Conservation (phyloP, 2,329 filamentous ascomycete species). For the Dactylellina parvicollis region DNA sequence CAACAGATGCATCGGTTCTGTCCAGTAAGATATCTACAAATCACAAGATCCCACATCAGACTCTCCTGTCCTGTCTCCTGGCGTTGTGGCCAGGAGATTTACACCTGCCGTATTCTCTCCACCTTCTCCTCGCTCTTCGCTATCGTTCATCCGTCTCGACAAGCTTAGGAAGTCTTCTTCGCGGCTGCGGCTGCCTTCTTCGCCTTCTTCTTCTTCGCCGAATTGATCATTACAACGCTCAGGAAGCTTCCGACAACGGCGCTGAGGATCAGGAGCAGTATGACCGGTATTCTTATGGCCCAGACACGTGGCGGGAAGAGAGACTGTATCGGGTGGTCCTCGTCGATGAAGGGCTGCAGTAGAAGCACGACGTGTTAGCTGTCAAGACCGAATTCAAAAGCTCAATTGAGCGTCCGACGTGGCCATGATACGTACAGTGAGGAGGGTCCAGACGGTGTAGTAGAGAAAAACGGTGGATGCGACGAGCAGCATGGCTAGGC, state of each 20-base stretch:
- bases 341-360: constrained; percentile 90
- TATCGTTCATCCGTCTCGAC: constrained; percentile 21
- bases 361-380: constrained; percentile 3
- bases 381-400: not conserved
- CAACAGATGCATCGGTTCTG: constrained; percentile 30
- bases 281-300: constrained; percentile 98
- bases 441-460: constrained; percentile 96
- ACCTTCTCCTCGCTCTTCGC: not conserved
- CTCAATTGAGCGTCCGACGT: constrained; percentile 15
- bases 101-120: constrained; percentile 9
- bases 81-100: not conserved
- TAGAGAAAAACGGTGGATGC: constrained; percentile 81
- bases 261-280: constrained; percentile 88
- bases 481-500: constrained; percentile 78
- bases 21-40: constrained; percentile 54
- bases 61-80: not conserved
- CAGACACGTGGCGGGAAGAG: constrained; percentile 97
- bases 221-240: constrained; percentile 97
- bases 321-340: constrained; percentile 89
- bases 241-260: constrained; percentile 97
- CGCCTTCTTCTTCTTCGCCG: constrained; percentile 95
- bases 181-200: constrained; percentile 82
- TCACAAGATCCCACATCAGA: constrained; percentile 35
- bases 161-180: constrained; percentile 78
- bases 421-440: constrained; percentile 76